These are phyloP conservation scores for Rutidosis leptorrhynchoides DNA, from an alignment of 129 eudicot genomes.

Conservation along the genomic window DNA sequence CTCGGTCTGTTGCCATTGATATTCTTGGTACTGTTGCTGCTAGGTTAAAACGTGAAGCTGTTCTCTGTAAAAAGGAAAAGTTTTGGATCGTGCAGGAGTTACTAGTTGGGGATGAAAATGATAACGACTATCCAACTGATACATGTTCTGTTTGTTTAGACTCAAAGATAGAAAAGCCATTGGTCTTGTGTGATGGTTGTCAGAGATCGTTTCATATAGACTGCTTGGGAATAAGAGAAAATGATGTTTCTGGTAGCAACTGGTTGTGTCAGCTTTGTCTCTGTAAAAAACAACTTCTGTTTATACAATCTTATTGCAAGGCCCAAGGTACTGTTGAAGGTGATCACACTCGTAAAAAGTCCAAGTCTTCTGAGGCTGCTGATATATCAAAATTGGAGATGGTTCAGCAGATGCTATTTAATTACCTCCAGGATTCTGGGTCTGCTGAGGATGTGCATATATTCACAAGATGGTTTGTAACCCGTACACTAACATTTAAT, in stretches of 20 bases:
- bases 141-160: slow-evolving; percentile 77
- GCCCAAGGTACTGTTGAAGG: slow-evolving; percentile 48
- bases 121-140: slow-evolving; percentile 39
- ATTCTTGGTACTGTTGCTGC: slow-evolving; percentile 94
- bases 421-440: slow-evolving; percentile 80
- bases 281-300: slow-evolving; percentile 66
- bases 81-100: slow-evolving; percentile 83
- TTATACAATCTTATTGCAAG: slow-evolving; percentile 67
- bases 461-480: slow-evolving; percentile 85
- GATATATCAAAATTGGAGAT: slow-evolving; percentile 59
- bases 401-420: slow-evolving; percentile 87
- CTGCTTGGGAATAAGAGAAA: slow-evolving; percentile 75
- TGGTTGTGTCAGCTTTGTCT: slow-evolving; percentile 72
- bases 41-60: slow-evolving; percentile 89
- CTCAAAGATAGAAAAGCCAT: slow-evolving; percentile 46
- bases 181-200: slow-evolving; percentile 70
- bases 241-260: slow-evolving; percentile 52
- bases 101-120: slow-evolving; percentile 38
- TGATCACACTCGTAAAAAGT: slow-evolving; percentile 37
- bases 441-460: slow-evolving; percentile 77
- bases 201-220: slow-evolving; percentile 67
- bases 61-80: slow-evolving; percentile 54
- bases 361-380: slow-evolving; percentile 43
- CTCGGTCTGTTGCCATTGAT: slow-evolving; percentile 88
- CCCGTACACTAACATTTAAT: slow-evolving; percentile 23